Evolutionary conservation across 2,329 filamentous ascomycete species (phyloP), one percentile per base, ranked within the genome.

Genomic region (Cercospora janseana): DNA sequence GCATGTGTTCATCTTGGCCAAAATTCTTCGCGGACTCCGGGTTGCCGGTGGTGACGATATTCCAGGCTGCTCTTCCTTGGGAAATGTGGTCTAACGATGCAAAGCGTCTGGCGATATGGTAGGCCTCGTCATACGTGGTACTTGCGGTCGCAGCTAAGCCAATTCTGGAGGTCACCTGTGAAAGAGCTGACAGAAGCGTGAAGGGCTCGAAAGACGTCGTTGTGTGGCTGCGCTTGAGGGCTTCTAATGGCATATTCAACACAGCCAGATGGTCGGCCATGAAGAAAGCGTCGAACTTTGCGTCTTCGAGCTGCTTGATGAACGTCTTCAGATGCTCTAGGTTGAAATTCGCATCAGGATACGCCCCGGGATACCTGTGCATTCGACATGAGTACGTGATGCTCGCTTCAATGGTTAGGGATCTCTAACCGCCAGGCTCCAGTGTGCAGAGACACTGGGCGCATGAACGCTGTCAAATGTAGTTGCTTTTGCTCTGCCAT

Each of bases 321-420:
- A 81, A 81, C 0, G 70, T 69, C 38, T 74, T 75, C 4, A 81
- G 65, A 55, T 81, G 77, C 4, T 40, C 63, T 10, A 80, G 70
- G 55, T 79, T 79, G 72, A 81, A 80, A 66, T 81, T 81, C 46
- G 78, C 78, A 48, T 81, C 78, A 0, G 78, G 69, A 48, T 76
- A 78, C 0, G 78, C 66, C 3, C 75, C 75, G 0, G 78, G 78
- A 54, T 80, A 80, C 4, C 78, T 47, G 12, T 12, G 26, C 16
- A 26, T 15, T 12, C 21, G 3, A 27, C 8, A 40, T 54, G 18
- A 37, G 31, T 46, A 12, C 4, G 20, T 40, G 29, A 12, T n/a
- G 10, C 9, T 8, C 4, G 3, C 5, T 18, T 7, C 32, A 15
- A 13, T 15, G 10, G 20, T 13, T 24, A 32, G 32, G 12, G 12